Base-by-base conservation (phyloP, 2,329 filamentous ascomycete genomes). In the Didymella glomerata region DNA sequence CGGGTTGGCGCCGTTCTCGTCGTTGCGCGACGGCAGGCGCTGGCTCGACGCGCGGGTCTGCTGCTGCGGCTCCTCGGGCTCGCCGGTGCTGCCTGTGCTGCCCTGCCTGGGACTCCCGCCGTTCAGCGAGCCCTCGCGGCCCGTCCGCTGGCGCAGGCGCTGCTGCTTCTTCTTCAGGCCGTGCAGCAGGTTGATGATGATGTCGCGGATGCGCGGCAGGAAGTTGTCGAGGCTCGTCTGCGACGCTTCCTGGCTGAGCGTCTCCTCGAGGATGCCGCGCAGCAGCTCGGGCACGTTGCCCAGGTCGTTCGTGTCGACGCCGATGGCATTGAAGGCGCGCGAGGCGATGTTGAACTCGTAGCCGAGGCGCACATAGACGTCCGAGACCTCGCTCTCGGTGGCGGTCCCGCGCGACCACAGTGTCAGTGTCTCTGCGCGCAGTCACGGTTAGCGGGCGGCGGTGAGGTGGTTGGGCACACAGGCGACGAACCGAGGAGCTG, bases 291-390 rank as follows among this genome's bases (percentile, higher is more conserved):
- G 95, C 2, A 99, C 95, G 68, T 97, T 97, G 57, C 95, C 95
- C 13, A 99, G 84, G 77, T 99, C 95, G 25, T 88, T 87, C 1
- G 93, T 97, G 72, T 99, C 95, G 63, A 99, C 95, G 62, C 96
- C 95, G 72, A 99, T 99, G 58, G 93, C 92, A 71, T 92, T 92
- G 79, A 99, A 99, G 62, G 95, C 94, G 55, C 95, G 90, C 78
- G 94, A 98, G 27, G 95, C 95, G 82, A 99, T 95, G 79, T 99
- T 99, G 84, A 99, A 99, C 79, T 99, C 95, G 79, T 99, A 99
- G 46, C 95, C 95, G 62, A 99, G 82, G 61, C 95, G 90, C 61
- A 99, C 95, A 76, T 99, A 99, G 69, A 99, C 95, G 77, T 99
- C 95, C 13, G 95, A 98, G 60, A 99, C 95, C 76, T 98, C 92